phyloP scores from a whole-genome alignment of 306 rosid species.

The Cyamopsis tetragonoloba region DNA sequence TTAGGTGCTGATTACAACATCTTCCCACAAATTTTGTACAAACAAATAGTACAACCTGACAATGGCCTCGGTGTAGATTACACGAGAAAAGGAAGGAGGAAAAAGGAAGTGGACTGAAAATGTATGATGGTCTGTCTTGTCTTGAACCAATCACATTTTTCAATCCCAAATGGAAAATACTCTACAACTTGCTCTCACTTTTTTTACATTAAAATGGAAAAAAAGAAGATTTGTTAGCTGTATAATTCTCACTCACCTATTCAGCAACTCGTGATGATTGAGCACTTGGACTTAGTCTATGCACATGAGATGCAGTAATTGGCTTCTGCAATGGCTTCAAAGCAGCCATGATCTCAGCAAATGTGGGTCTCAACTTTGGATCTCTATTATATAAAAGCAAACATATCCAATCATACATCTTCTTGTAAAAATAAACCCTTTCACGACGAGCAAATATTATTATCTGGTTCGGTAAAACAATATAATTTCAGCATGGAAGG shows the following conservation, averaged over 20 bases:
- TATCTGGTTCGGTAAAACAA: background rate
- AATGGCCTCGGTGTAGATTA: conserved; percentile 35
- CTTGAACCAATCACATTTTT: conserved; percentile 41
- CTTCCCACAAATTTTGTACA: conserved; percentile 65
- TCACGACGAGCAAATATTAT: background rate
- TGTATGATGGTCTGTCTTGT: conserved; percentile 43
- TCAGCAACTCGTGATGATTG: conserved; percentile 46
- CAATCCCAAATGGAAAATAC: conserved; percentile 36
- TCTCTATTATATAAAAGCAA: conserved; percentile 52
- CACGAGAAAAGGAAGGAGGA: conserved; percentile 20
- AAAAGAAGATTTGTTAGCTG: conserved; percentile 27
- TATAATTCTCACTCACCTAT: conserved; percentile 35
- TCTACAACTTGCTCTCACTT: conserved; percentile 51
- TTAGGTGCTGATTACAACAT: conserved; percentile 48
- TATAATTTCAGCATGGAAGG: background rate
- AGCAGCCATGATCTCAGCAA: conserved; percentile 91
- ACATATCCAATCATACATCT: conserved; percentile 17
- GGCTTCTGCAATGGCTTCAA: conserved; percentile 97
- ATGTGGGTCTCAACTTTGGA: conserved; percentile 84
- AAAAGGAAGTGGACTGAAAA: conserved; percentile 31
- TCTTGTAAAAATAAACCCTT: background rate
- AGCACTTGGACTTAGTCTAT: conserved; percentile 44
- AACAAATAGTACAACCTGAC: conserved; percentile 51
- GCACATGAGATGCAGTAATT: conserved; percentile 49
- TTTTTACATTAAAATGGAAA: conserved; percentile 39